Percentiles rank a stretch among this genome's conserved stretches.
These are phyloP conservation scores for Ramaria sp. DNA, from an alignment of 768 basidiomycete species.

Conservation along the genomic window DNA sequence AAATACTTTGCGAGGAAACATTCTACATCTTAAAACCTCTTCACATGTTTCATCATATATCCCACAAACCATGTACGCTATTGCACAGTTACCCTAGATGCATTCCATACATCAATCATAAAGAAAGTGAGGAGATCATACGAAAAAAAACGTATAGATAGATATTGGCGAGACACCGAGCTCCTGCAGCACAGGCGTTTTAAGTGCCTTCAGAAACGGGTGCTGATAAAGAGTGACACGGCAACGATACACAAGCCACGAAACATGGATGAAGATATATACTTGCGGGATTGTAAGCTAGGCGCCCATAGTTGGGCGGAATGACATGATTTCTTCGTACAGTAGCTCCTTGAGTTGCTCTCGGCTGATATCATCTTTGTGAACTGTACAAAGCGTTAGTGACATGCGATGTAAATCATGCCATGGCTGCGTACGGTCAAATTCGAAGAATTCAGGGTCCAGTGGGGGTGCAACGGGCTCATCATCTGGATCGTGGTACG, in stretches of 20 bases:
- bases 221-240: not conserved
- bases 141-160: not conserved
- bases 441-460: conserved; percentile 93
- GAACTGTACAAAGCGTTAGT: conserved; percentile 36
- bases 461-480: conserved; percentile 95
- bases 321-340: conserved; percentile 91
- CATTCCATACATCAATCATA: not conserved
- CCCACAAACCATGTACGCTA: not conserved
- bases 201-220: not conserved
- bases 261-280: not conserved
- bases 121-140: not conserved
- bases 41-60: not conserved
- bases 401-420: too few species aligned
- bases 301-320: conserved; percentile 42
- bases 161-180: not conserved
- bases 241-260: not conserved
- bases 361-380: conserved; percentile 92
- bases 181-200: not conserved
- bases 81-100: not conserved
- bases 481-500: conserved; percentile 95
- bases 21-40: too few species aligned
- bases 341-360: conserved; percentile 92
- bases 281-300: not conserved
- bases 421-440: conserved; percentile 55
- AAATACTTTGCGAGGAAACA: too few species aligned